Conservation (phyloP, 352 stramenopile genomes). For the Aphanomyces invadans region DNA sequence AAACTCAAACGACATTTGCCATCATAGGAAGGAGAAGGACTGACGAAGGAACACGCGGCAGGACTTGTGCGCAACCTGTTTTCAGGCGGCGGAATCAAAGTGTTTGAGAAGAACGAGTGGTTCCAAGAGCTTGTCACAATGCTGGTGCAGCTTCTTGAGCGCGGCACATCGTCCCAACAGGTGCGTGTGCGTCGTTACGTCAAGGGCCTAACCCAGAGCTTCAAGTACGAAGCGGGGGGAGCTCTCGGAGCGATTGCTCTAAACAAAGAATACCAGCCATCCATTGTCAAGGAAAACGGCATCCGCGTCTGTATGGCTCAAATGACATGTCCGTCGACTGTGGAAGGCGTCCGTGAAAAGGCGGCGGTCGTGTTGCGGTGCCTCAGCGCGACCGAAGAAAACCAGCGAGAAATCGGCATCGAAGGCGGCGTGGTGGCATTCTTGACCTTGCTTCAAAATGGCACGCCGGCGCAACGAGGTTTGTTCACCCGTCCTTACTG, state of each 20-base stretch:
- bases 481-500: too few relatives aligned
- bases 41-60: slow-evolving; percentile 15
- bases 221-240: slow-evolving; percentile 13
- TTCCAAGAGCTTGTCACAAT: slow-evolving; percentile 9
- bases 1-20: too few relatives aligned
- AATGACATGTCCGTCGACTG: neutral
- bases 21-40: slow-evolving; percentile 17
- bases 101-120: slow-evolving; percentile 9
- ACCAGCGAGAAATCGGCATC: slow-evolving; percentile 20
- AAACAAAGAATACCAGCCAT: slow-evolving; percentile 21
- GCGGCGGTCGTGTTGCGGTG: slow-evolving; percentile 13
- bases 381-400: slow-evolving; percentile 20
- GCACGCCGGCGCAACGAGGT: slow-evolving; percentile 17
- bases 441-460: slow-evolving; percentile 5
- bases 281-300: slow-evolving; percentile 10
- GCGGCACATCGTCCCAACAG: slow-evolving; percentile 1
- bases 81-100: slow-evolving; percentile 7
- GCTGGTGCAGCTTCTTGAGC: neutral
- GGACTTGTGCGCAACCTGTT: slow-evolving; percentile 22
- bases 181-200: too few relatives aligned
- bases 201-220: too few relatives aligned
- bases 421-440: slow-evolving; percentile 23
- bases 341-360: slow-evolving; percentile 22
- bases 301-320: slow-evolving; percentile 14
- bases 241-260: slow-evolving; percentile 16